phyloP scores from a whole-genome alignment of 306 rosid species.

The Malus fusca region DNA sequence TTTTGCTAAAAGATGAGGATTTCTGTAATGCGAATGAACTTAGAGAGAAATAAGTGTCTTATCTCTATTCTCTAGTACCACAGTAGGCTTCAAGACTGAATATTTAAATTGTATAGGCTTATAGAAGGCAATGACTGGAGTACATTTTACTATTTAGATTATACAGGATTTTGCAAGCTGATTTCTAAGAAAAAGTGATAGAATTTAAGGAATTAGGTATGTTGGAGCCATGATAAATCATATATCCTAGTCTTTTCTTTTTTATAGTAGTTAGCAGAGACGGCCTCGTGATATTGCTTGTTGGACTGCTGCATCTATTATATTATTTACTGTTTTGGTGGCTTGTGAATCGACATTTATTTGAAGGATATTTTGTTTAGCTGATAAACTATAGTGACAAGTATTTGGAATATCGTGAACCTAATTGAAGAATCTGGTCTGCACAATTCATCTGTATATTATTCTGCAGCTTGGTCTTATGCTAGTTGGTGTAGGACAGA shows the following conservation, averaged over 20 bases:
- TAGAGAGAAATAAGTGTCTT: not conserved
- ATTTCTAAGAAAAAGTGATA: not conserved
- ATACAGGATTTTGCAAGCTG: not conserved
- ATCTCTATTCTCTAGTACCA: not conserved
- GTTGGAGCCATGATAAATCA: not conserved
- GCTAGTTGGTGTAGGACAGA: not conserved
- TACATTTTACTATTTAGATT: not conserved
- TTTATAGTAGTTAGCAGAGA: not conserved
- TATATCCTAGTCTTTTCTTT: not conserved
- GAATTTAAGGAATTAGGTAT: not conserved
- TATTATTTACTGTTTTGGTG: not conserved
- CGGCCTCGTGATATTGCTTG: not conserved
- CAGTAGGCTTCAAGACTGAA: not conserved
- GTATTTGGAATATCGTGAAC: not conserved
- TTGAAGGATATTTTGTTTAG: not conserved
- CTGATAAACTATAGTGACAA: not conserved
- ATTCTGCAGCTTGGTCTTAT: not conserved
- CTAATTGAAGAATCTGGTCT: not conserved
- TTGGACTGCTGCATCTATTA: not conserved
- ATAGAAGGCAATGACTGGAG: not conserved
- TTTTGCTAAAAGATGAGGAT: not conserved
- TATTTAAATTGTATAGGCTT: not conserved
- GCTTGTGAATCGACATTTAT: not conserved
- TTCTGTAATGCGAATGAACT: not conserved
- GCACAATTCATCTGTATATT: not conserved